A percentile compares a stretch with the other conserved stretches of the same genome.
phyloP scores from a whole-genome alignment of 2,329 filamentous ascomycete species.

The Aspergillus sp. region DNA sequence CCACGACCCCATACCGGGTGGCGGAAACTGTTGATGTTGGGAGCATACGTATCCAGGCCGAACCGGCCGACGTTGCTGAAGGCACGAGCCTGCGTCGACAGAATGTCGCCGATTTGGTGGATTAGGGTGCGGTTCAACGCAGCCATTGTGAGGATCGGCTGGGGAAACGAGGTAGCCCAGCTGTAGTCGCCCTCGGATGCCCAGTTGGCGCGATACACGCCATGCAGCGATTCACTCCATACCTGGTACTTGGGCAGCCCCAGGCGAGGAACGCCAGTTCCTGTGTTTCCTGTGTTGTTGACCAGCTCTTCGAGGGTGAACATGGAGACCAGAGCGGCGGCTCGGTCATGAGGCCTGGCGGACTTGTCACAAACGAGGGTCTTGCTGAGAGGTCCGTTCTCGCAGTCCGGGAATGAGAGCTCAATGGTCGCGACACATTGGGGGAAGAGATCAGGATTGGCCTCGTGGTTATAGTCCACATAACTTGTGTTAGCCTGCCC shows the following conservation, averaged over 20 bases:
- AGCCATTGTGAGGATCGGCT: conserved; percentile 61
- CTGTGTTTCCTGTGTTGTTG: conserved; percentile 49
- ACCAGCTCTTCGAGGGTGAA: conserved; percentile 56
- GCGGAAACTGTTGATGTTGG: conserved; percentile 65
- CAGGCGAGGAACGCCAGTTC: conserved; percentile 53
- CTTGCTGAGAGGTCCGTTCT: conserved; percentile 49
- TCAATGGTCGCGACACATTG: conserved; percentile 19
- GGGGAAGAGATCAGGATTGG: conserved; percentile 23
- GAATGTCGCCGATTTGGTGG: conserved; percentile 52
- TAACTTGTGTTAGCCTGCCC: conserved; percentile 27
- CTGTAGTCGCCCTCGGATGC: conserved; percentile 52
- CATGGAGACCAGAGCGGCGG: conserved; percentile 48
- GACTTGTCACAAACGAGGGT: conserved; percentile 52
- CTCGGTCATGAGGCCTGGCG: conserved; percentile 39
- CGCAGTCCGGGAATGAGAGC: conserved; percentile 49
- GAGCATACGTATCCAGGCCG: conserved; percentile 45
- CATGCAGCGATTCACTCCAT: conserved; percentile 61
- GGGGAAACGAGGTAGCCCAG: conserved; percentile 64
- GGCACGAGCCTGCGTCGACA: conserved; percentile 60
- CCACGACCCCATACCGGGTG: conserved; percentile 64
- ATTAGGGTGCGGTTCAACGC: conserved; percentile 64
- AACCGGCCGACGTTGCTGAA: conserved; percentile 60
- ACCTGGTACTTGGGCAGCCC: conserved; percentile 59
- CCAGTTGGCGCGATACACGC: conserved; percentile 59
- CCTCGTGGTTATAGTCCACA: conserved; percentile 23